These are phyloP conservation scores for Gliomastix tumulicola DNA, from an alignment of 2,329 filamentous ascomycete species.

Conservation along the genomic window DNA sequence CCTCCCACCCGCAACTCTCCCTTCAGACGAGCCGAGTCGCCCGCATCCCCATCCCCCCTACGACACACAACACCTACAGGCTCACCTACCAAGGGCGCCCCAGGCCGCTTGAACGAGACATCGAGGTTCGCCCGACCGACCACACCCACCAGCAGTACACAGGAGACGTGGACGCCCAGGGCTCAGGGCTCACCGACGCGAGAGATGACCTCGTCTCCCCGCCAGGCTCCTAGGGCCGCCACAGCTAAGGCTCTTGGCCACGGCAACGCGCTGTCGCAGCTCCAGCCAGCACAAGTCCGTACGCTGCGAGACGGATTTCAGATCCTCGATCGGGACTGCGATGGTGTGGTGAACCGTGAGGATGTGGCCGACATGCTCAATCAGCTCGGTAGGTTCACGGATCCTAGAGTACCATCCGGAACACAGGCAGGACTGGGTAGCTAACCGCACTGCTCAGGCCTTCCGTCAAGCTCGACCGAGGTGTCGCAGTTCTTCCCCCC, in stretches of 20 bases:
- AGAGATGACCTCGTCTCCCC: conserved; percentile 29
- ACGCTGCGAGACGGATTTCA: conserved; percentile 90
- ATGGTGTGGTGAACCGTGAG: conserved; percentile 73
- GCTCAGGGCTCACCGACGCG: conserved; percentile 14
- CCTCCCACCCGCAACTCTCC: conserved; percentile 53
- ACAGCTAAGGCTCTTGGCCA: conserved; percentile 28
- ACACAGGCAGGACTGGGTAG: background rate
- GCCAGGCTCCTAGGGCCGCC: conserved; percentile 16
- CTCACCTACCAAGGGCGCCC: conserved; percentile 46
- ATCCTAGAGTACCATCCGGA: no score
- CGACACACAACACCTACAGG: conserved; percentile 58
- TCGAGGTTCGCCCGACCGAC: conserved; percentile 31
- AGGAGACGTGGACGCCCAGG: conserved; percentile 29
- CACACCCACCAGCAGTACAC: conserved; percentile 23
- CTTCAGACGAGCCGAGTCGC: conserved; percentile 55
- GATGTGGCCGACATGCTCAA: conserved; percentile 83
- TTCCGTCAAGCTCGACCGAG: conserved; percentile 64
- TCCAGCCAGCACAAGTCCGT: conserved; percentile 77
- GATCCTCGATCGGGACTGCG: conserved; percentile 83
- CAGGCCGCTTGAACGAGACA: conserved; percentile 10
- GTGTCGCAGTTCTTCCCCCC: conserved; percentile 80
- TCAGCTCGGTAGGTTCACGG: conserved; percentile 58
- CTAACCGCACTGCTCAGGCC: conserved; percentile 39
- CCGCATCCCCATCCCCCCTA: conserved; percentile 58
- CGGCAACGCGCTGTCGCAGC: conserved; percentile 57